A percentile compares a stretch with the other conserved stretches of the same genome.
phyloP scores from a whole-genome alignment of 306 rosid genomes.

The Lablab purpureus region DNA sequence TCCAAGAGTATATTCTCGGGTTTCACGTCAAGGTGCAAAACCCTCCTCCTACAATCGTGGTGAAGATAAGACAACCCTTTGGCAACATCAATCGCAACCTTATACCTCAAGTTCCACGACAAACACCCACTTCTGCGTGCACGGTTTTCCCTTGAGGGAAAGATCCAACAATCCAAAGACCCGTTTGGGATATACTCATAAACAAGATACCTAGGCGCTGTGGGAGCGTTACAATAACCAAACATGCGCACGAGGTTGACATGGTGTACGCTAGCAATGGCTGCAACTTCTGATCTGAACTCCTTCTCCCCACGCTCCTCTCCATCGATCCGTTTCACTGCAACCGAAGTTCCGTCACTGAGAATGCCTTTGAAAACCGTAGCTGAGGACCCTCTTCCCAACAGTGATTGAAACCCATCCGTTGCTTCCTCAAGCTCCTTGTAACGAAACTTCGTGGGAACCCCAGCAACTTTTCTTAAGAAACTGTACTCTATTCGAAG shows the following conservation, averaged over 20 bases:
- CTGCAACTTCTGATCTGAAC: conserved; percentile 88
- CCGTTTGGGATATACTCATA: conserved; percentile 81
- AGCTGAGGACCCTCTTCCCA: conserved; percentile 85
- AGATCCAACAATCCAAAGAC: conserved; percentile 86
- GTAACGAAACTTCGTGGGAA: conserved; percentile 76
- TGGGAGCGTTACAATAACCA: conserved; percentile 71
- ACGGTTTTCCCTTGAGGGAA: conserved; percentile 44
- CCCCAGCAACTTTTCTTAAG: conserved; percentile 82
- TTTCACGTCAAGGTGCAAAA: conserved; percentile 88
- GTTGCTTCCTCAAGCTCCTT: conserved; percentile 91
- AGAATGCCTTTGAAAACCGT: conserved; percentile 85
- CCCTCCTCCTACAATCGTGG: conserved; percentile 79
- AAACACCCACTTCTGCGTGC: conserved; percentile 63
- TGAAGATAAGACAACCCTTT: conserved; percentile 81
- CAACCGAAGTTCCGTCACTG: conserved; percentile 77
- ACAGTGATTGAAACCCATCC: conserved; percentile 60
- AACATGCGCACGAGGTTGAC: conserved; percentile 75
- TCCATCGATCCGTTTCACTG: conserved; percentile 72
- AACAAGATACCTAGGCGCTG: conserved; percentile 72
- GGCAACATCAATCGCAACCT: conserved; percentile 81
- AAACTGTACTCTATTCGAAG: conserved; percentile 93
- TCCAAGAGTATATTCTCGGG: conserved; percentile 92
- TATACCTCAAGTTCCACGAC: conserved; percentile 73
- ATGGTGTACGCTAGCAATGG: conserved; percentile 89
- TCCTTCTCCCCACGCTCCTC: conserved; percentile 78